phyloP scores from a whole-genome alignment of 371 early-diverging fungal species.

The Haplosporangium sp. region DNA sequence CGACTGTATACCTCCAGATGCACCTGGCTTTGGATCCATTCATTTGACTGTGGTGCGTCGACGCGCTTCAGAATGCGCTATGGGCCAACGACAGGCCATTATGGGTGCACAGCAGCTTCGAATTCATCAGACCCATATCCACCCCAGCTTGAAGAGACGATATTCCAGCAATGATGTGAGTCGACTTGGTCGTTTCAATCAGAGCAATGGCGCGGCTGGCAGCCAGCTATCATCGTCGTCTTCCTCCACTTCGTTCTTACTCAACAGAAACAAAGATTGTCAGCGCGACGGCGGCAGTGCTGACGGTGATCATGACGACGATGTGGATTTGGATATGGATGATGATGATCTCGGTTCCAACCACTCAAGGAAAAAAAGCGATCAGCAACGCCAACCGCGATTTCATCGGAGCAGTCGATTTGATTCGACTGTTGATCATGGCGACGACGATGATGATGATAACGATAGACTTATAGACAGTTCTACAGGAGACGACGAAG shows the following conservation, averaged over 20 bases:
- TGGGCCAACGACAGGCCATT: conserved; percentile 27
- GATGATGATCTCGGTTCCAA: conserved; percentile 17
- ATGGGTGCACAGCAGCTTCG: conserved; percentile 46
- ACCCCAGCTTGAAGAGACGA: conserved; percentile 44
- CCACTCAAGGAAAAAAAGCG: conserved; percentile 8
- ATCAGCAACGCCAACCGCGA: conserved; percentile 15
- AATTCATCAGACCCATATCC: conserved; percentile 38
- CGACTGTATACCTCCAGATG: conserved; percentile 64
- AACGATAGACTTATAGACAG: conserved; percentile 29
- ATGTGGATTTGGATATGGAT: conserved; percentile 29
- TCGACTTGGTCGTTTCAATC: conserved; percentile 37
- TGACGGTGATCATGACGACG: conserved; percentile 37
- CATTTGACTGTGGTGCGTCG: conserved; percentile 42
- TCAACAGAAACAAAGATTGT: conserved; percentile 22
- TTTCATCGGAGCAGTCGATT: conserved; percentile 31
- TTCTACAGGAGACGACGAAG: conserved; percentile 49
- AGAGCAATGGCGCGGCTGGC: conserved; percentile 12
- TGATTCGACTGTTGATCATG: conserved; percentile 15
- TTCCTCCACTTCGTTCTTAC: conserved; percentile 25
- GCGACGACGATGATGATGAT: conserved; percentile 46
- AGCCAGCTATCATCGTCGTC: conserved; percentile 42
- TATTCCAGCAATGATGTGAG: conserved; percentile 52
- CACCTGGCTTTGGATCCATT: conserved; percentile 58
- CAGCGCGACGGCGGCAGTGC: conserved; percentile 11
- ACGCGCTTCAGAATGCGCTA: conserved; percentile 44